Percentiles rank a stretch among this genome's conserved stretches.
Evolutionary conservation across 768 basidiomycete species (phyloP).

Genomic region (Sistotremastrum niveocremeum): DNA sequence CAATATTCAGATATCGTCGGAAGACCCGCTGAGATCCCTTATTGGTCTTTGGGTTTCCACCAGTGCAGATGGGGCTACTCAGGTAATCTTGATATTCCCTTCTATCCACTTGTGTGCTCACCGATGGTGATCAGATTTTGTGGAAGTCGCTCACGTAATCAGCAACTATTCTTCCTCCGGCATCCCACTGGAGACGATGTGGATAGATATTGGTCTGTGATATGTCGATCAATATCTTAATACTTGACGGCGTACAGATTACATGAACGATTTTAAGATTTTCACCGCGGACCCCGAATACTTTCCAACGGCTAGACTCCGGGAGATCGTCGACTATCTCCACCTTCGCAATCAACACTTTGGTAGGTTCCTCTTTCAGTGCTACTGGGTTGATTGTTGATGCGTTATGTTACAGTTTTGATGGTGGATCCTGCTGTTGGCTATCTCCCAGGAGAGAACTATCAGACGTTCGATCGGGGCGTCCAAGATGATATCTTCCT

Average conservation of each 20-base stretch:
- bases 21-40: constrained; percentile 55
- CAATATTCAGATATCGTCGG: constrained; percentile 63
- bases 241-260: constrained; percentile 19
- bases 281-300: constrained; percentile 59
- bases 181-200: constrained; percentile 68
- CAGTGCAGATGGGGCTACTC: constrained; percentile 62
- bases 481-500: constrained; percentile 41
- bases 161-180: constrained; percentile 42
- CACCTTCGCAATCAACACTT: constrained; percentile 47
- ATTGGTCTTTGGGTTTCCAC: constrained; percentile 63
- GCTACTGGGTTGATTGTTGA: neutral
- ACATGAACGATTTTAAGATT: constrained; percentile 53
- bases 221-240: neutral
- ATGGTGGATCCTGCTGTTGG: constrained; percentile 68
- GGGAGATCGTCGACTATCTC: constrained; percentile 49
- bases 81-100: constrained; percentile 17
- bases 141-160: constrained; percentile 50
- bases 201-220: constrained; percentile 54
- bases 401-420: constrained; percentile 27
- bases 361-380: constrained; percentile 22
- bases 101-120: neutral
- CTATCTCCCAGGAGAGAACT: constrained; percentile 31
- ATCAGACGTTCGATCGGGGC: constrained; percentile 44
- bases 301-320: constrained; percentile 51
- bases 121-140: constrained; percentile 28